Percentiles rank a stretch among this genome's conserved stretches.
These are phyloP conservation scores for Candida railenensis DNA, from an alignment of 805 yeast genomes.

Conservation along the genomic window DNA sequence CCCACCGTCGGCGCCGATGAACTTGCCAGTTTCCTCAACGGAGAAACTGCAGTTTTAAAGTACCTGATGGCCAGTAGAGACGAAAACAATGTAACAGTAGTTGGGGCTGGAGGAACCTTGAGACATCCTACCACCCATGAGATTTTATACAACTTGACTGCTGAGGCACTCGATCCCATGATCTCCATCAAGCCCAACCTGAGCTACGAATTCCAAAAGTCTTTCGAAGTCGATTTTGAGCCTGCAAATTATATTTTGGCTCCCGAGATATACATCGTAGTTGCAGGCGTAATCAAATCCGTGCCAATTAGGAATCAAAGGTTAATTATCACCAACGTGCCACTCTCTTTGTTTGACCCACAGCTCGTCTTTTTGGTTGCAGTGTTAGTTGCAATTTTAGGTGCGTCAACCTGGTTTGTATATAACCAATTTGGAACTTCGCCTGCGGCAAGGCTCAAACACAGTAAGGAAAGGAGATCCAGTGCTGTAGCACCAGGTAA, in stretches of 20 bases:
- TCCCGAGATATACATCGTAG: conserved; percentile 58
- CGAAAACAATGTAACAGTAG: conserved; percentile 47
- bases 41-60: conserved; percentile 51
- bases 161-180: conserved; percentile 62
- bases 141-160: conserved; percentile 59
- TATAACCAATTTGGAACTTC: conserved; percentile 40
- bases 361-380: conserved; percentile 64
- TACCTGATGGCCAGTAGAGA: conserved; percentile 57
- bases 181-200: conserved; percentile 48
- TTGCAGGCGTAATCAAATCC: conserved; percentile 49
- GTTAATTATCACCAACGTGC: conserved; percentile 58
- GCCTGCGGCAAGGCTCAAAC: conserved; percentile 23
- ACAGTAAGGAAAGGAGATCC: conserved; percentile 21
- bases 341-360: conserved; percentile 71
- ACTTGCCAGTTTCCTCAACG: conserved; percentile 17
- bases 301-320: conserved; percentile 60
- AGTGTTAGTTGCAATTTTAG: conserved; percentile 49
- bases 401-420: conserved; percentile 47
- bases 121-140: conserved; percentile 54
- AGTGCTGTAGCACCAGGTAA: conserved; percentile 17
- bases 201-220: conserved; percentile 50
- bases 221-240: conserved; percentile 54
- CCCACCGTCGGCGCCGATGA: conserved; percentile 2
- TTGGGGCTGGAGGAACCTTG: conserved; percentile 71
- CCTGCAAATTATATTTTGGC: conserved; percentile 58